Base-by-base conservation (phyloP, 805 yeast species). In the Pichia kluyveri region DNA sequence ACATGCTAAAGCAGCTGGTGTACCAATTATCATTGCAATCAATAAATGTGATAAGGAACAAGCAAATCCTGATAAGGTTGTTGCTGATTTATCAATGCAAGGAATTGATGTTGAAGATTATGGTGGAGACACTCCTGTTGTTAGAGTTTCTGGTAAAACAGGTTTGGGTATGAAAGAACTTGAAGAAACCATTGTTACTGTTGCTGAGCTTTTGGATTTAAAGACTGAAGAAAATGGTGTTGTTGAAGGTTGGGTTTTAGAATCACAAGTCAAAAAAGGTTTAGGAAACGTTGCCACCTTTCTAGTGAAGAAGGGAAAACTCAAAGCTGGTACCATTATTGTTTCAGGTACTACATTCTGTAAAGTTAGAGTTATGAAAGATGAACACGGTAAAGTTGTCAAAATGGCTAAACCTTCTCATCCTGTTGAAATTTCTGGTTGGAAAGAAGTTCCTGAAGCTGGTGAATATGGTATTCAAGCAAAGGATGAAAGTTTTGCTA, bases 61-160 rank as follows among this genome's bases (percentile, higher is more conserved):
- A 31, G 79, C 83, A 8, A 78, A 87, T 43, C 74, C 88, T 1
- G 89, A 86, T 27, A 81, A 76, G 57, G 95, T 89, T 2, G 73
- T 83, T 46, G 76, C 80, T 3, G 98, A 90, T 61, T 71, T 93
- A 49, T 79, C 95, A 1, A 69, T 76, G 0, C 70, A 86, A 49
- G 96, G 80, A 5, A 80, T 93, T 14, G 91, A 86, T 51, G 83
- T 87, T 30, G 99, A 93, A 60, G 90, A 84, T 53, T 86, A 83
- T 59, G 99, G 99, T 48, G 99, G 99, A 46, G 98, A 93, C 39
- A 82, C 89, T 6, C 97, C 89, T 60, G 83, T 86, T 0, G 88
- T 93, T 2, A 77, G 79, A 44, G 91, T 93, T 1, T 85, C 96
- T 37, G 98, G 96, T 0, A 78, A 83, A 50, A 85, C 96, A 0